Base-by-base conservation (phyloP, 495 filamentous ascomycete species). In the Trichoderma virens region DNA sequence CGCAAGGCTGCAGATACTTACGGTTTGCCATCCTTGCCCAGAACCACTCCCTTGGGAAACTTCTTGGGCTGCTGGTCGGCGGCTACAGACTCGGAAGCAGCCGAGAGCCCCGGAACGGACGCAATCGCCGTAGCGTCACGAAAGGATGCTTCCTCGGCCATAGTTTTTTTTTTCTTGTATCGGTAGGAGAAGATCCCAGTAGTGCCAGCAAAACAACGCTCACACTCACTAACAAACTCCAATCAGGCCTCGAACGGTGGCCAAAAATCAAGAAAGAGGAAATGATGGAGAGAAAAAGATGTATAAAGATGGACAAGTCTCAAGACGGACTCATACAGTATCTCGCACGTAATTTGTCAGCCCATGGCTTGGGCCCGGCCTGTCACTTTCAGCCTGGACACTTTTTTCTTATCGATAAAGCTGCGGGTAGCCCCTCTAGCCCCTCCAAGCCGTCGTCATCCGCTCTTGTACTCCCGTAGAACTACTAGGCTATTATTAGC, bases 11-110 rank as follows among this genome's bases (percentile, higher is more conserved):
- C n/a, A n/a, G n/a, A n/a, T n/a, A n/a, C 91, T 76, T 81, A 98
- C 94, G 93, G 94, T 77, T 97, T 98, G 56, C 94, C 94, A 80
- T 98, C 91, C 68, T 93, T 90, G 54, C 88, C 94, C 43, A 97
- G 78, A 3, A 96, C 84, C 7, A 96, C 81, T 66, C 93, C 93
- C 73, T 92, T 95, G 16, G 90, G 88, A 41, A 79, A 63, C 62
- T 76, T 78, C 65, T 74, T 76, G 25, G 75, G 73, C 3, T 74
- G 67, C 45, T 65, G 68, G 39, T 63, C 59, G 32, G 66, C 32
- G 38, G 64, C 61, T 59, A 62, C 59, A n/a, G 27, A 35, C 18
- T 65, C 31, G n/a, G 61, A 41, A 27, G 32, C 25, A 34, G 60
- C 30, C 35, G 60, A 61, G n/a, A 20, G 32, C 31, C 30, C 60